Conservation (phyloP, 148 eudicot genomes). For the Rhododendron kiyosumense region DNA sequence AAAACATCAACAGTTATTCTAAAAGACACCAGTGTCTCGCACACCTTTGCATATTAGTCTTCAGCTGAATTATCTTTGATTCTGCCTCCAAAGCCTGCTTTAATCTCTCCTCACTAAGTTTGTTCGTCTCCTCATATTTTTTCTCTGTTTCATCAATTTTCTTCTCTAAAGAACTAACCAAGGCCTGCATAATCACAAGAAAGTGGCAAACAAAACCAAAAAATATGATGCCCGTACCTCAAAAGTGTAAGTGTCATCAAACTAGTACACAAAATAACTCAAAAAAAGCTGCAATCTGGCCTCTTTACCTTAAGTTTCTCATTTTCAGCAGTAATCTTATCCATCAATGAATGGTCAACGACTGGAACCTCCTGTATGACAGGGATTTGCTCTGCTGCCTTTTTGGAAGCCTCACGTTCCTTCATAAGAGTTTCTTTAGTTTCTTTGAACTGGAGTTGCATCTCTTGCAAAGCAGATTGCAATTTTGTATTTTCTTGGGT, state of each 20-base stretch:
- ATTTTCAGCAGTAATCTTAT: conserved; percentile 80
- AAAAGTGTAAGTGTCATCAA: not conserved
- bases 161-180: conserved; percentile 75
- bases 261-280: not conserved
- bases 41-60: conserved; percentile 87
- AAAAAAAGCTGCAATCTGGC: conserved; percentile 7
- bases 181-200: conserved; percentile 38
- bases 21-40: not conserved
- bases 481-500: conserved; percentile 79
- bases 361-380: conserved; percentile 84
- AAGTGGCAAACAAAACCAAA: not conserved
- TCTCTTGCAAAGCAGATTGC: conserved; percentile 61
- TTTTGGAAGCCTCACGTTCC: conserved; percentile 68
- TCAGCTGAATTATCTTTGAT: conserved; percentile 67
- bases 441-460: conserved; percentile 70
- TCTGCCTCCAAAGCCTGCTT: conserved; percentile 92
- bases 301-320: conserved; percentile 75
- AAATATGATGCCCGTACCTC: not conserved
- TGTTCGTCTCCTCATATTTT: conserved; percentile 85
- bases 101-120: conserved; percentile 85
- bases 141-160: conserved; percentile 89
- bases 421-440: conserved; percentile 63
- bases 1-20: not conserved
- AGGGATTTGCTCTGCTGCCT: conserved; percentile 58
- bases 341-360: conserved; percentile 58